A percentile compares a stretch with the other conserved stretches of the same genome.
Evolutionary conservation across 1,284 basidiomycete genomes (phyloP).

Genomic region (Cerrena zonata): DNA sequence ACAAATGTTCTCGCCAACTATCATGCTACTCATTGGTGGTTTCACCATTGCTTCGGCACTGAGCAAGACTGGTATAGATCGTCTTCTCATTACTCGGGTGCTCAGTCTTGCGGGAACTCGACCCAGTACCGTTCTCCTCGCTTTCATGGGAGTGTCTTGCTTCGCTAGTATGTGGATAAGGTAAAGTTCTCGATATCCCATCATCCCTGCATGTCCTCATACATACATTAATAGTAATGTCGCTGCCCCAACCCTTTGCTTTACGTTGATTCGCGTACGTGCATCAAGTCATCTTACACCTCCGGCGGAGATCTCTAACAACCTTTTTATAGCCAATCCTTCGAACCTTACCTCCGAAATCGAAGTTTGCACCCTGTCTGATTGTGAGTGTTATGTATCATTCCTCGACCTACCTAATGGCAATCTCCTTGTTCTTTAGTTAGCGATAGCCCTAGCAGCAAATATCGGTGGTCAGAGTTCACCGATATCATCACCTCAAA

Average conservation of each 20-base stretch:
- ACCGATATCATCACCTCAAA: constrained; percentile 93
- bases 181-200: constrained; percentile 36
- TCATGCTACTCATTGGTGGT: constrained; percentile 95
- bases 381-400: constrained; percentile 55
- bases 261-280: constrained; percentile 87
- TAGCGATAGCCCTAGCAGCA: constrained; percentile 93
- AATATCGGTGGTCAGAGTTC: constrained; percentile 98
- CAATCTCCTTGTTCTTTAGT: constrained; percentile 38
- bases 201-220: constrained; percentile 20
- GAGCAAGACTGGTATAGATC: constrained; percentile 96
- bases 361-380: constrained; percentile 84
- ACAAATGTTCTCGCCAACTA: constrained; percentile 84
- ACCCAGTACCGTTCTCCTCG: constrained; percentile 82
- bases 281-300: background rate
- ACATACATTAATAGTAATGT: constrained; percentile 64
- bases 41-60: constrained; percentile 97
- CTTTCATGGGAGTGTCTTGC: constrained; percentile 94
- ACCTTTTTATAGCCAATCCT: constrained; percentile 72
- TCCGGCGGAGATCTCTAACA: too few relatives aligned
- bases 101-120: constrained; percentile 85
- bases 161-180: constrained; percentile 99
- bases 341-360: constrained; percentile 82
- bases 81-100: constrained; percentile 88
- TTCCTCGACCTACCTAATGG: background rate
- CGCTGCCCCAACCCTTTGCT: constrained; percentile 94